Evolutionary conservation across 768 basidiomycete species (phyloP), one percentile per base, ranked within the genome.

Genomic region (Scleroderma bovista): DNA sequence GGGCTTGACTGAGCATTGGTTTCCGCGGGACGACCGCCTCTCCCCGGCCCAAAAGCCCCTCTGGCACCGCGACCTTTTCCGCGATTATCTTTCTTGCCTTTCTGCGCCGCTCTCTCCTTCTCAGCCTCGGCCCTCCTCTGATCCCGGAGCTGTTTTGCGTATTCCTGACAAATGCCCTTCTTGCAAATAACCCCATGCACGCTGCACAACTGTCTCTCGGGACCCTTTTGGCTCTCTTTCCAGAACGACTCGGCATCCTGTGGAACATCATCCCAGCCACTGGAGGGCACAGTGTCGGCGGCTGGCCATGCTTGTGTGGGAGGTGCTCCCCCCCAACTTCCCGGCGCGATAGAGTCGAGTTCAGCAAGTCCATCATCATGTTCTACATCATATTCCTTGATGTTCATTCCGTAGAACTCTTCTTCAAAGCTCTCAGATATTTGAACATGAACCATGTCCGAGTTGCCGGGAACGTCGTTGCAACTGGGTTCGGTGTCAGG

Each of bases 151-250:
- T 65, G 61, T 29, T n/a, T 57, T 2, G 64, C 66, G 41, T 69
- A 68, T 50, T 64, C 64, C 44, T 44, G 47, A 32, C 70, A 72
- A 40, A 72, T 71, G 46, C 70, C 67, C 52, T 67, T 68, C 50
- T 57, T 68, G 57, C 70, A 72, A 13, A 70, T 59, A 23, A 52
- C 38, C 10, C 67, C 66, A 41, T 72, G 71, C 24, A 61, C 66
- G 1, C 49, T 53, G 52, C 70, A 72, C 43, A 52, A 34, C 43
- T 55, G 57, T 38, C 51, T 48, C 16, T 23, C 40, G 11, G 39
- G 9, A 24, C 51, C 42, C 47, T 53, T 46, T 17, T 51, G 47
- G 22, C 36, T 26, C 47, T 59, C 33, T 8, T 15, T 43, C 65
- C 60, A 68, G 5, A 44, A 53, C 23, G 51, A 47, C 45, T 59